Conservation (phyloP, 2,329 filamentous ascomycete species). For the Magnaporthiopsis incrustans region DNA sequence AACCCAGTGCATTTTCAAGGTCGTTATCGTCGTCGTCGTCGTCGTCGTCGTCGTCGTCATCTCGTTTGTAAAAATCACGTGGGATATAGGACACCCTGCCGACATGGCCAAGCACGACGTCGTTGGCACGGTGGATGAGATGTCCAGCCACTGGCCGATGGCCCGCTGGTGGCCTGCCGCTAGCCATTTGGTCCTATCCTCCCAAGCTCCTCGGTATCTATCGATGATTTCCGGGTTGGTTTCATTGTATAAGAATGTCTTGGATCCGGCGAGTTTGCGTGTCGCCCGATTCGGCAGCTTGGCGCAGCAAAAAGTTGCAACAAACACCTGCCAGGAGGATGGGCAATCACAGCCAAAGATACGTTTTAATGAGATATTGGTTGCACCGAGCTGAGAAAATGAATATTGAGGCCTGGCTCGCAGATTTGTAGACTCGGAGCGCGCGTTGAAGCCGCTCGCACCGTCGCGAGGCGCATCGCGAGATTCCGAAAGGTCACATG, state of each 20-base stretch:
- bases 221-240: neutral
- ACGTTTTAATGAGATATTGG: no score
- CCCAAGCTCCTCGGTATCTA: neutral
- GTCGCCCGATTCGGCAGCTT: no score
- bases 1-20: constrained; percentile 3
- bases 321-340: no score
- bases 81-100: constrained; percentile 38
- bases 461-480: no score
- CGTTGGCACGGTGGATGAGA: constrained; percentile 25
- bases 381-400: no score
- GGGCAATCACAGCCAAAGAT: no score
- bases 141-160: constrained; percentile 1
- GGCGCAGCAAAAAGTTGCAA: no score
- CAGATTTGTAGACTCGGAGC: no score
- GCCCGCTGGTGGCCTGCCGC: constrained; percentile 9
- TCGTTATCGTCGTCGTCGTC: constrained; percentile 16
- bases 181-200: constrained; percentile 17
- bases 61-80: constrained; percentile 9
- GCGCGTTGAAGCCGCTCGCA: no score
- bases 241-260: neutral
- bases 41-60: constrained; percentile 20
- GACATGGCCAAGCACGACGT: constrained; percentile 45
- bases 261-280: no score
- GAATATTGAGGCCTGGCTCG: no score
- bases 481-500: no score